Conservation (phyloP, 2,329 filamentous ascomycete species). For the Monilinia vaccinii-corymbosi region DNA sequence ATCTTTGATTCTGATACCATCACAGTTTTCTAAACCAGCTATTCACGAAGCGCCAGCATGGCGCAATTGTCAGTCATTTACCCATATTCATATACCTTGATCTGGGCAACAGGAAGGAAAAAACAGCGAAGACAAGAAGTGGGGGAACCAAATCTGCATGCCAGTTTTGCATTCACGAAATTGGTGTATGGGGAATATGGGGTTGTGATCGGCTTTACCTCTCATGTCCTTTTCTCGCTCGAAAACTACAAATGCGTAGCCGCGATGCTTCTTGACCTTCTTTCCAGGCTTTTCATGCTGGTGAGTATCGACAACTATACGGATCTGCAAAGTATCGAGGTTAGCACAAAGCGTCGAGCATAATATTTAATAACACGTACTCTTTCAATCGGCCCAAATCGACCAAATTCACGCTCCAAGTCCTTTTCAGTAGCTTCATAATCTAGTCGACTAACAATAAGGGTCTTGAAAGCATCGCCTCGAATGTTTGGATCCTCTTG, state of each 20-base stretch:
- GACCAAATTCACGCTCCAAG: constrained; percentile 84
- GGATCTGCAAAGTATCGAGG: constrained; percentile 50
- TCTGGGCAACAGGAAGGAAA: constrained; percentile 21
- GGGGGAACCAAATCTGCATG: constrained; percentile 36
- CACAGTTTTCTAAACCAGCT: constrained; percentile 82
- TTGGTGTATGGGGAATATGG: constrained; percentile 26
- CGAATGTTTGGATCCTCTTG: constrained; percentile 78
- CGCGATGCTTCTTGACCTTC: constrained; percentile 72
- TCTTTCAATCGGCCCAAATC: constrained; percentile 89
- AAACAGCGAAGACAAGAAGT: constrained; percentile 31
- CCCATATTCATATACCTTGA: constrained; percentile 42
- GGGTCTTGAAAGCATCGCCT: constrained; percentile 88
- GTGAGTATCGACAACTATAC: constrained; percentile 73
- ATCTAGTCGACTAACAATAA: constrained; percentile 83
- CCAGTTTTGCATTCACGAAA: constrained; percentile 26
- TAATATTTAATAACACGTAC: constrained; percentile 39
- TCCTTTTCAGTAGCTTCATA: constrained; percentile 87
- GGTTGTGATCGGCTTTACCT: constrained; percentile 60
- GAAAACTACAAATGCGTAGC: constrained; percentile 95
- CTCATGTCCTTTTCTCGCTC: constrained; percentile 98
- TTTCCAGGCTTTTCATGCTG: constrained; percentile 61
- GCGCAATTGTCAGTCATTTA: constrained; percentile 62
- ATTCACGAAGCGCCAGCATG: constrained; percentile 47
- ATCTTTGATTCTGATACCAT: constrained; percentile 89
- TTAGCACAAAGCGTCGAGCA: constrained; percentile 10